Evolutionary conservation across 2,329 filamentous ascomycete genomes (phyloP).

Genomic region (Didymella keratinophila): DNA sequence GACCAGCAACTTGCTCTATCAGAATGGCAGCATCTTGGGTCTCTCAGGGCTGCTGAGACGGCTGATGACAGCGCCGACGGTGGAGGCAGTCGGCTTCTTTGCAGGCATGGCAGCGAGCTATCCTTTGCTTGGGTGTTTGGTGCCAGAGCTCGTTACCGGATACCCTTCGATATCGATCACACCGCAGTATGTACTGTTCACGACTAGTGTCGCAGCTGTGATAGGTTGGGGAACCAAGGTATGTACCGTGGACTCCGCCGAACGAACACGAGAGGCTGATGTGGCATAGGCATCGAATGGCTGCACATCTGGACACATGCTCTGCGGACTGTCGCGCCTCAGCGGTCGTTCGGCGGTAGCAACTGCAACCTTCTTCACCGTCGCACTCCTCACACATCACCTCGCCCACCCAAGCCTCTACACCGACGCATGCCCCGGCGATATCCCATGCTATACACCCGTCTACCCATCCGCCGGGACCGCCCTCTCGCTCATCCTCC

Average conservation of each 20-base stretch:
- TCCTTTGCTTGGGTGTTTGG: constrained; percentile 51
- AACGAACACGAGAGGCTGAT: constrained; percentile 16
- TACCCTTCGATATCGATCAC: constrained; percentile 52
- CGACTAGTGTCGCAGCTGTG: constrained; percentile 54
- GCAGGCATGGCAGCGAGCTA: constrained; percentile 57
- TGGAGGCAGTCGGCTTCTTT: constrained; percentile 56
- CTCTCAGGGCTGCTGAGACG: constrained; percentile 58
- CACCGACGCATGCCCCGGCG: constrained; percentile 47
- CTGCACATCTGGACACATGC: constrained; percentile 65
- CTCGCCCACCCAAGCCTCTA: constrained; percentile 54
- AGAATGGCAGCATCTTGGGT: constrained; percentile 62
- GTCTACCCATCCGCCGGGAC: constrained; percentile 50
- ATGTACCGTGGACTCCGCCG: constrained; percentile 3
- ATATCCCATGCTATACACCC: constrained; percentile 57
- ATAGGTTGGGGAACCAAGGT: constrained; percentile 64
- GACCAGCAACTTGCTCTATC: constrained; percentile 58
- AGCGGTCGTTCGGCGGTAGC: constrained; percentile 60
- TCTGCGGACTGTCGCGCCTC: constrained; percentile 60
- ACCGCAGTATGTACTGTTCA: constrained; percentile 48
- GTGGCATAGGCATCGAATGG: constrained; percentile 48
- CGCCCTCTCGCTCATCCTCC: constrained; percentile 47
- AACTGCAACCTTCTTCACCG: constrained; percentile 47
- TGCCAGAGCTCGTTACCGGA: constrained; percentile 56
- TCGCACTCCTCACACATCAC: constrained; percentile 46
- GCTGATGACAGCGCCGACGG: constrained; percentile 51